These are phyloP conservation scores for Diplodia mutila DNA, from an alignment of 2,329 filamentous ascomycete genomes.

Conservation along the genomic window DNA sequence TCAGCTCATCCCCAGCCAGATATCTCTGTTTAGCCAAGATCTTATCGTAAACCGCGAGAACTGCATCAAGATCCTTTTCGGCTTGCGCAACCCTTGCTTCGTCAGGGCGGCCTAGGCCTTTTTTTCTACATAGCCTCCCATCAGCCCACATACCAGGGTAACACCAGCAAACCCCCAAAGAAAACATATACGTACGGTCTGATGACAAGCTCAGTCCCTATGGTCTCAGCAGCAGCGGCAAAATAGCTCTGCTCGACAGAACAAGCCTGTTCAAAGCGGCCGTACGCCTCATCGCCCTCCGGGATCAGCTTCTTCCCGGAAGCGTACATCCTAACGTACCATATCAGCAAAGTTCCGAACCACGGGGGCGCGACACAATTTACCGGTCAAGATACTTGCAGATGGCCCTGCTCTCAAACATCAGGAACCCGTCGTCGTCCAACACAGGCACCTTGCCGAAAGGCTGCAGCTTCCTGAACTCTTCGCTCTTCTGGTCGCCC, in stretches of 20 bases:
- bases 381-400: not conserved
- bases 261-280: not conserved
- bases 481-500: not conserved
- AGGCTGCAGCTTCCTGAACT: not conserved
- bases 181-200: not conserved
- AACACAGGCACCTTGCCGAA: not conserved
- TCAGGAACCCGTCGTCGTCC: not conserved
- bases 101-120: not conserved
- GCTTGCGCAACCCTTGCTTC: not conserved
- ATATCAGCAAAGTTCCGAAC: not conserved
- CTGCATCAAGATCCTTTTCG: not conserved
- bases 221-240: not conserved
- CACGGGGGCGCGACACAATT: rapidly evolving
- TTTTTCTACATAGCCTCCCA: not conserved
- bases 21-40: not conserved
- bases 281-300: not conserved
- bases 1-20: not conserved
- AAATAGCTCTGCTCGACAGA: not conserved
- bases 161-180: not conserved
- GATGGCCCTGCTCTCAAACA: not conserved
- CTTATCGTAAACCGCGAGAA: not conserved
- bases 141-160: too few species aligned
- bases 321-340: not conserved
- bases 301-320: not conserved
- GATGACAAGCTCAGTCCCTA: not conserved